Evolutionary conservation across 331 rosid species (phyloP), one percentile per base, ranked within the genome.

Genomic region (Rosa hybrid): DNA sequence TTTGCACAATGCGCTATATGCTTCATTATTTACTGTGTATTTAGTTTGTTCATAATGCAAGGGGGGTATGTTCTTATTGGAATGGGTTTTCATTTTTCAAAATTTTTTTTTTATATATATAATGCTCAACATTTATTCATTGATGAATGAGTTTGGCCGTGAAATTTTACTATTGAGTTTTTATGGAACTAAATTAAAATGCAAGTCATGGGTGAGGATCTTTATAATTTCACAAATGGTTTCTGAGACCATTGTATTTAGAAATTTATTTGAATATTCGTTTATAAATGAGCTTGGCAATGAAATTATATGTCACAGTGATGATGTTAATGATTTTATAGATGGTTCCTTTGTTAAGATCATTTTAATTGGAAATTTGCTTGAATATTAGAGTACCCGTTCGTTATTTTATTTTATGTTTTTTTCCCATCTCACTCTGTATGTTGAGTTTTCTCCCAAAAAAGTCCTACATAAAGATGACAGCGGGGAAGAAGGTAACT

Each of bases 1-100:
- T 78, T 85, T 81, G 80, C 86, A 76, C 81, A 50, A 75, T 83
- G 84, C 80, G 86, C 77, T 78, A 83, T 79, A 81, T 85, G 74
- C 83, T 86, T 42, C 78, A 82, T 88, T 86, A 65, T 82, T 82
- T 71, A 84, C 79, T 23, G 68, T 77, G 77, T 81, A 88, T 87
- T 84, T 88, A 67, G 83, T 86, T 82, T 91, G 94, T 90, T 84
- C 89, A 90, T 90, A 91, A 81, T 86, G 79, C 83, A 79, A 73
- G 85, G 78, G 78, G 80, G 80, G 73, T 70, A 70, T 77, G 81
- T 72, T 76, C 54, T 71, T 16, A 16, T 7, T 17, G 48, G 41
- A 10, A 8, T 3, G 6, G n/a, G 0, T 27, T 6, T 14, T 30
- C 39, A n/a, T 23, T 74, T 56, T 39, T 21, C 21, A 34, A 30